Evolutionary conservation across 768 basidiomycete species (phyloP).

Genomic region (Clavaria fumosa): DNA sequence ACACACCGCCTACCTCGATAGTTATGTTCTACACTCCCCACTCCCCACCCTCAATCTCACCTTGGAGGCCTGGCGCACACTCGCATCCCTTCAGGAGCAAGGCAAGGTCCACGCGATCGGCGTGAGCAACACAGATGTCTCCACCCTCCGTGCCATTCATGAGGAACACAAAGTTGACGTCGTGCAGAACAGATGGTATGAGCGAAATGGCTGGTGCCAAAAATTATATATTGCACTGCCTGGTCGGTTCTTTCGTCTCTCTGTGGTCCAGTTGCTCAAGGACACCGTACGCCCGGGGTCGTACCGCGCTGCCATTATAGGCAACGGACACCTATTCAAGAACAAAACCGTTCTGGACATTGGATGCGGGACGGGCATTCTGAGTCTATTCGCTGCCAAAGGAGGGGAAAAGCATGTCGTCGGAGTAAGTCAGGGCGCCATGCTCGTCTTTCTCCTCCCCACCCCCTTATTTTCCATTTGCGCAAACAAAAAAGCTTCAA

Average conservation of each 20-base stretch:
- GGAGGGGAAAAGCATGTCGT: constrained; percentile 91
- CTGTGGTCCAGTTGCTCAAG: constrained; percentile 72
- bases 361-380: constrained; percentile 94
- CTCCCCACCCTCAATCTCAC: constrained; percentile 42
- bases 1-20: constrained; percentile 58
- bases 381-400: constrained; percentile 96
- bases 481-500: constrained; percentile 2
- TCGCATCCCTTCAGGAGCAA: constrained; percentile 46
- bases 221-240: constrained; percentile 47
- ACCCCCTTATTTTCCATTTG: no score
- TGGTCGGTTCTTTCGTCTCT: constrained; percentile 21
- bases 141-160: constrained; percentile 35
- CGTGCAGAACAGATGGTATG: constrained; percentile 78
- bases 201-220: constrained; percentile 63
- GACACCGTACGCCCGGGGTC: constrained; percentile 89
- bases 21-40: constrained; percentile 68
- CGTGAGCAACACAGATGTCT: constrained; percentile 57
- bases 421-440: constrained; percentile 62
- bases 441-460: constrained; percentile 6
- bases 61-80: constrained; percentile 50
- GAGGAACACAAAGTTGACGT: constrained; percentile 43
- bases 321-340: constrained; percentile 91
- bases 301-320: constrained; percentile 87
- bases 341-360: constrained; percentile 96
- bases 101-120: constrained; percentile 54